Base-by-base conservation (phyloP, 2,329 filamentous ascomycete genomes). In the Zalaria obscura region DNA sequence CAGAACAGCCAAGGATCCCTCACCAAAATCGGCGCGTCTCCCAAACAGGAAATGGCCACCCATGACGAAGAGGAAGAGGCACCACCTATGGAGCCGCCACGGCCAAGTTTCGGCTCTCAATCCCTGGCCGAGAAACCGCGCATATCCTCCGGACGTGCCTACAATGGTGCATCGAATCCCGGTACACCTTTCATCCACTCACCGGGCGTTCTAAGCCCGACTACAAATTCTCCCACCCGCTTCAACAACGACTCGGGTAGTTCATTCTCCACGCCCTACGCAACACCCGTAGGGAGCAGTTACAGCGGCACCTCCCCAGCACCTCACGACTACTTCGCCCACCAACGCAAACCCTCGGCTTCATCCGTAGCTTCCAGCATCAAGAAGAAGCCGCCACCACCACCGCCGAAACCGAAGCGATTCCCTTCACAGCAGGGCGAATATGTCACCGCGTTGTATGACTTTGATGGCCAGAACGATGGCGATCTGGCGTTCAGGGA, bases 401-500 rank as follows among this genome's bases (percentile, higher is more conserved):
- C 83, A 0, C 83, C 84, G 0, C 80, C 82, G 0, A 73, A 74
- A 11, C 69, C 73, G 2, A 80, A 82, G 60, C 69, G 73, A 42
- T 60, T 65, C 8, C 62, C 70, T 1, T 68, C 66, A 31, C 63
- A 65, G 43, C 66, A 69, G 48, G 61, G 63, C 9, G 46, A 55
- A 32, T 58, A 48, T 11, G 58, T 60, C 9, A 77, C 78, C 7
- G 85, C 85, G 5, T 65, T 84, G 52, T 91, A 85, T 58, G 72
- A 81, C 48, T 93, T 87, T 55, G 68, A 70, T 2, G 83, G 80
- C 0, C 77, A 87, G 53, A 73, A 72, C 5, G 59, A 65, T 2
- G 83, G 81, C 0, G 85, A 93, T 57, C 57, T 93, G 40, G 70
- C 70, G 2, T 93, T 93, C 55, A 68, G 68, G 27, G 81, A 88